These are phyloP conservation scores for Tarenaya hassleriana DNA, from an alignment of 345 rosid species.

Conservation along the genomic window DNA sequence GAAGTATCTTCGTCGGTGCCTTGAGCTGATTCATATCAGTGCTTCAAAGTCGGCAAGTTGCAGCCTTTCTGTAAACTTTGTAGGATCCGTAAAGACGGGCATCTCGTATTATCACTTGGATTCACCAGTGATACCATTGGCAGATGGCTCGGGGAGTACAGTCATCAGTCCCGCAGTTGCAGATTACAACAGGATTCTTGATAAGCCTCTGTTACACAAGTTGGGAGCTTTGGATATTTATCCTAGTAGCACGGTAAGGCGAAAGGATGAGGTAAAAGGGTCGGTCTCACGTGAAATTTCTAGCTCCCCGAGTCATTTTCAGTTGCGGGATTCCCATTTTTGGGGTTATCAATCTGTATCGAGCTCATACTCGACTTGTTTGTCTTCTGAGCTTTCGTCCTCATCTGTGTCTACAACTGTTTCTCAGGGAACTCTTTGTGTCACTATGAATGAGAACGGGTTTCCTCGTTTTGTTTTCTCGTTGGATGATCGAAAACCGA, in stretches of 20 bases:
- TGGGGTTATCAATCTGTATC: constrained; percentile 23
- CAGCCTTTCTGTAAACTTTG: constrained; percentile 31
- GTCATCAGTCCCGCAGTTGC: constrained; percentile 47
- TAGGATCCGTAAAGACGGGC: constrained; percentile 29
- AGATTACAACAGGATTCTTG: constrained; percentile 56
- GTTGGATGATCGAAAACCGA: constrained; percentile 57
- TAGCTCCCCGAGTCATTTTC: constrained; percentile 31
- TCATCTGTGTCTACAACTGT: constrained; percentile 36
- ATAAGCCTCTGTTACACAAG: constrained; percentile 49
- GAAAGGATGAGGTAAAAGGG: constrained; percentile 32
- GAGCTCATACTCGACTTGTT: constrained; percentile 48
- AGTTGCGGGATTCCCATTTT: constrained; percentile 7
- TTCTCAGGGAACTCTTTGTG: constrained; percentile 73
- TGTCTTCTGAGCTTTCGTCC: constrained; percentile 49
- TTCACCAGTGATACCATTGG: constrained; percentile 33
- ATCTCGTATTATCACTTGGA: constrained; percentile 31
- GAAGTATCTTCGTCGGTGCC: constrained; percentile 66
- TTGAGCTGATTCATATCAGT: constrained; percentile 50
- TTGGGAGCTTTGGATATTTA: constrained; percentile 36
- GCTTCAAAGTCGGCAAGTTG: constrained; percentile 47
- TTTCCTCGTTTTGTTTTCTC: constrained; percentile 74
- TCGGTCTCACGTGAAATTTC: constrained; percentile 27
- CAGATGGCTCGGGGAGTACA: constrained; percentile 38
- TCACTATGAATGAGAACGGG: constrained; percentile 55
- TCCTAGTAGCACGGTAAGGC: constrained; percentile 22